A percentile compares a stretch with the other conserved stretches of the same genome.
phyloP scores from a whole-genome alignment of 169 alveolate genomes.

The Theileria parva region DNA sequence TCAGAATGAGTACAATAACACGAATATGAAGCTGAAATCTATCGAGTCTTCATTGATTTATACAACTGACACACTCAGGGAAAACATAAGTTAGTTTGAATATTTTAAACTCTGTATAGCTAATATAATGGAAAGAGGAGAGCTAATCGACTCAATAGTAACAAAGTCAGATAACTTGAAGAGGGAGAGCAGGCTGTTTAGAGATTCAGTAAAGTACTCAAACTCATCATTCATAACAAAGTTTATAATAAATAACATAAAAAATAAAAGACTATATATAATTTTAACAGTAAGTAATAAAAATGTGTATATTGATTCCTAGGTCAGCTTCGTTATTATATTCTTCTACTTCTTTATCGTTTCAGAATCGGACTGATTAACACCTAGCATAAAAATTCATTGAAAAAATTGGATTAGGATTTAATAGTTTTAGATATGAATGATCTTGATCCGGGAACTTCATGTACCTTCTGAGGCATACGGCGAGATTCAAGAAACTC shows the following conservation, averaged over 20 bases:
- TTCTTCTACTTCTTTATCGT: conserved; percentile 25
- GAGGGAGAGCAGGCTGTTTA: conserved; percentile 33
- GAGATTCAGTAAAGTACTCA: conserved; percentile 36
- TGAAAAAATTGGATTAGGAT: neutral
- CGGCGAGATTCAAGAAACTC: neutral
- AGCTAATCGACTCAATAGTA: conserved; percentile 54
- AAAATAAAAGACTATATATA: neutral
- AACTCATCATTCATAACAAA: conserved; percentile 19
- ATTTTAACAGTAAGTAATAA: conserved; percentile 18
- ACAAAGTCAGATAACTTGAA: conserved; percentile 37
- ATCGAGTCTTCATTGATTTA: conserved; percentile 39
- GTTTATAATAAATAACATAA: conserved; percentile 15
- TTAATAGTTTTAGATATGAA: neutral
- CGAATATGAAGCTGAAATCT: conserved; percentile 48
- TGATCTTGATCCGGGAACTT: neutral
- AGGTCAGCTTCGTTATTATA: conserved; percentile 20
- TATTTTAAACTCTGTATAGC: conserved; percentile 1
- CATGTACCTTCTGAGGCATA: neutral
- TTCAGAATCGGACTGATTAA: neutral
- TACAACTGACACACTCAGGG: conserved; percentile 53
- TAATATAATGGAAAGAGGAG: conserved; percentile 65
- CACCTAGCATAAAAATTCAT: neutral
- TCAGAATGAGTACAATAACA: conserved; percentile 58
- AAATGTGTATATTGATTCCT: neutral
- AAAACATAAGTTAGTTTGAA: conserved; percentile 42